Conservation (phyloP, 1,284 basidiomycete species). For the Farysia itapuensis region DNA sequence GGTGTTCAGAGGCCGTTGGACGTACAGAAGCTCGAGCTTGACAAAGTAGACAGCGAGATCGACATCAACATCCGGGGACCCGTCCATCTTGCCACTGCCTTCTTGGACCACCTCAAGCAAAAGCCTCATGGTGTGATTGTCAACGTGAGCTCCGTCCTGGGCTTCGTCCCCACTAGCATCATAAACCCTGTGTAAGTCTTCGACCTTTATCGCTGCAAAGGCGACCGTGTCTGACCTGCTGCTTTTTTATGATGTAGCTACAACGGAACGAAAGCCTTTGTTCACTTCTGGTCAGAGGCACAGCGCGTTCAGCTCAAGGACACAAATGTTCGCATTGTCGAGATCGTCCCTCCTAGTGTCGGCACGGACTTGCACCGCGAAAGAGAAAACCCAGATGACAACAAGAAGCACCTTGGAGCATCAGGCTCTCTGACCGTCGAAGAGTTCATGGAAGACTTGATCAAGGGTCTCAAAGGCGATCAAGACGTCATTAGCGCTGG, state of each 20-base stretch:
- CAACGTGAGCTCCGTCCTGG: conserved; percentile 52
- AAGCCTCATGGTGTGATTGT: conserved; percentile 45
- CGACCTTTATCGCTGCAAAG: background rate
- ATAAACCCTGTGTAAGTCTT: conserved; percentile 45
- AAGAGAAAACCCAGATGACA: conserved; percentile 47
- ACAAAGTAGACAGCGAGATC: conserved; percentile 50
- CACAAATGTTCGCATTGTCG: conserved; percentile 47
- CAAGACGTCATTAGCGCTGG: conserved; percentile 49
- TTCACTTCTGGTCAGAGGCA: conserved; percentile 52
- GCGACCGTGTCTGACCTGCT: conserved; percentile 3
- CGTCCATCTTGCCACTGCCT: conserved; percentile 44
- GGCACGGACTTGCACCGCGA: conserved; percentile 48
- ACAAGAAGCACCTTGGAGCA: conserved; percentile 52
- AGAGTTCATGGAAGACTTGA: conserved; percentile 50
- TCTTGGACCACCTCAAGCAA: conserved; percentile 49
- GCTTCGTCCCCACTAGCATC: conserved; percentile 43
- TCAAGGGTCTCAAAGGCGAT: conserved; percentile 38
- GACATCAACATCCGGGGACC: conserved; percentile 54
- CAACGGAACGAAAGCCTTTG: conserved; percentile 46
- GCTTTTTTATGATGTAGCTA: conserved; percentile 14
- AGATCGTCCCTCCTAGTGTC: conserved; percentile 54
- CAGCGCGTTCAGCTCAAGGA: conserved; percentile 49
- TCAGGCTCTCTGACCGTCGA: conserved; percentile 38
- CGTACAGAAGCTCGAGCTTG: conserved; percentile 46
- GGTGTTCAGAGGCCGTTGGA: conserved; percentile 59